Evolutionary conservation across 192 early-diverging fungal species (phyloP).

Genomic region (Backusella australiensis): DNA sequence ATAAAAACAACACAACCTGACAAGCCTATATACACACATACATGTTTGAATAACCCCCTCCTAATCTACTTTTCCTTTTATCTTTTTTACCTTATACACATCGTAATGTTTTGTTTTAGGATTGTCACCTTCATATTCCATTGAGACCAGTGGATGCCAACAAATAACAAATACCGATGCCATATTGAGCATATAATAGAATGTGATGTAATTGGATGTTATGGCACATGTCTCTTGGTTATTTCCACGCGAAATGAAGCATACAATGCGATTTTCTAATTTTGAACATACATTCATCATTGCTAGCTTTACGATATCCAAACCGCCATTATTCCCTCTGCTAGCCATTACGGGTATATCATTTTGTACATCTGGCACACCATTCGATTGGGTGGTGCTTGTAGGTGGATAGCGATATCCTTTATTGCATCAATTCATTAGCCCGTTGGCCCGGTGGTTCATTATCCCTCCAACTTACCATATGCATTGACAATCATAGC

Average conservation of each 20-base stretch:
- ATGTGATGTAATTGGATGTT: not conserved
- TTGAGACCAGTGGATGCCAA: not conserved
- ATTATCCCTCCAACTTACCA: not conserved
- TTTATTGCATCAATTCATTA: not conserved
- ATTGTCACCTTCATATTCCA: not conserved
- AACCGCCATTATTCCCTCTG: not conserved
- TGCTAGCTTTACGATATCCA: not conserved
- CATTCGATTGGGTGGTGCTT: not conserved
- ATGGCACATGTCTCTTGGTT: not conserved
- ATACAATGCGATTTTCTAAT: not conserved
- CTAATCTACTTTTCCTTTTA: no score
- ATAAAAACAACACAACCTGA: not conserved
- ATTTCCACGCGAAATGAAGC: not conserved
- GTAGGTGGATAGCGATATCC: not conserved
- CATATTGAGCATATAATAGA: not conserved
- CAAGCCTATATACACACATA: not conserved
- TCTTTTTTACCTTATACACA: not conserved
- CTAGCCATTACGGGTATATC: not conserved
- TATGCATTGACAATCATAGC: not conserved
- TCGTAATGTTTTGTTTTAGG: not conserved
- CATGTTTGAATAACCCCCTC: not conserved
- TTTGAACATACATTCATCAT: not conserved
- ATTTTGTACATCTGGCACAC: not conserved
- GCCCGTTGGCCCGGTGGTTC: no score
- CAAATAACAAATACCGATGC: not conserved